These are phyloP conservation scores for Alternaria burnsii DNA, from an alignment of 2,329 filamentous ascomycete species.

Conservation along the genomic window DNA sequence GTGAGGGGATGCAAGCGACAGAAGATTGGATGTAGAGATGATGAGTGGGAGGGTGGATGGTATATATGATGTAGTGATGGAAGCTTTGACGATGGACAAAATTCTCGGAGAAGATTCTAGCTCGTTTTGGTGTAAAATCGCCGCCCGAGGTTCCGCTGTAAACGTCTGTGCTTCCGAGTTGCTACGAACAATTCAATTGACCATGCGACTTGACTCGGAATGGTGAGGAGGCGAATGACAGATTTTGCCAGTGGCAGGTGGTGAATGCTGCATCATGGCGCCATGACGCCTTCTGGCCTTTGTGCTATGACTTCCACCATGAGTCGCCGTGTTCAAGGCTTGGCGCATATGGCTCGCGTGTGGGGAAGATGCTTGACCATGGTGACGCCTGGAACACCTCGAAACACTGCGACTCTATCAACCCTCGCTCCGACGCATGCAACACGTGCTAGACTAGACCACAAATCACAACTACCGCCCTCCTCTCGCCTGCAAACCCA, in stretches of 20 bases:
- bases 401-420: conserved; percentile 14
- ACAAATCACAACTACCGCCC: background rate
- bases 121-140: conserved; percentile 25
- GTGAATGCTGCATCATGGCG: background rate
- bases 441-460: background rate
- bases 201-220: conserved; percentile 2
- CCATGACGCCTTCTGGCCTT: conserved; percentile 1
- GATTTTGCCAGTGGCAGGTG: background rate
- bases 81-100: conserved; percentile 41
- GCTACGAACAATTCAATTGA: conserved; percentile 1
- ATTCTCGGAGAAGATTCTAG: conserved; percentile 41
- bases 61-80: conserved; percentile 42
- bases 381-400: conserved; percentile 16
- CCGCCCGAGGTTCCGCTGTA: conserved; percentile 26
- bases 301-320: background rate
- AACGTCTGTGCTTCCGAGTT: conserved; percentile 26
- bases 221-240: conserved; percentile 3
- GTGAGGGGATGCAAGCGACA: conserved; percentile 40
- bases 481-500: background rate
- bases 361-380: conserved; percentile 22
- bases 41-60: conserved; percentile 28
- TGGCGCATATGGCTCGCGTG: conserved; percentile 20
- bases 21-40: conserved; percentile 28
- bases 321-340: conserved; percentile 11
- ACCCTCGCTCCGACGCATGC: conserved; percentile 1